Percentiles rank a stretch among this genome's conserved stretches.
Evolutionary conservation across 306 rosid species (phyloP).

Genomic region (Glycyrrhiza uralensis): DNA sequence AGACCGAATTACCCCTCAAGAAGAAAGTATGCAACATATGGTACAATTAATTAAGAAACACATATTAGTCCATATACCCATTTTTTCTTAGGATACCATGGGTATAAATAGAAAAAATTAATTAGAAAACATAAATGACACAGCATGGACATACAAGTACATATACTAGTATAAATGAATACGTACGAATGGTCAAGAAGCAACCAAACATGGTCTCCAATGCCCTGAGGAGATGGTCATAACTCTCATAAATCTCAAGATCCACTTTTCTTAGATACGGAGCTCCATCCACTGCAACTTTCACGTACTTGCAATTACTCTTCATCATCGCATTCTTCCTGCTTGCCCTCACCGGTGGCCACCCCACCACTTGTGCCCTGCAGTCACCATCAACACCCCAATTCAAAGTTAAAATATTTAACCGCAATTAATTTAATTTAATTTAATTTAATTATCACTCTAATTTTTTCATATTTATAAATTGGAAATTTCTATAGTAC

Average conservation of each 20-base stretch:
- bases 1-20: constrained; percentile 15
- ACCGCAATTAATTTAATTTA: no score
- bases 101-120: no score
- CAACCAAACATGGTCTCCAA: constrained; percentile 50
- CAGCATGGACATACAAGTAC: no score
- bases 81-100: no score
- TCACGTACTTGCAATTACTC: constrained; percentile 50
- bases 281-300: constrained; percentile 76
- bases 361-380: constrained; percentile 57
- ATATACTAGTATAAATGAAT: no score
- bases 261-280: constrained; percentile 65
- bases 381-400: not conserved
- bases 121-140: no score
- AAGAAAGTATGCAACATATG: not conserved
- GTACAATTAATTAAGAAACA: no score
- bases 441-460: no score
- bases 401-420: no score
- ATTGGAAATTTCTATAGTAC: no score
- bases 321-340: constrained; percentile 48
- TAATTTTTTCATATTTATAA: no score
- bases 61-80: no score
- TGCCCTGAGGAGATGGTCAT: constrained; percentile 43
- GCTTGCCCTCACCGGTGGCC: constrained; percentile 69
- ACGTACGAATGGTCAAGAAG: constrained; percentile 54
- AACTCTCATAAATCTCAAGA: constrained; percentile 50